These are phyloP conservation scores for Boechera retrofracta DNA, from an alignment of 345 rosid genomes.

Conservation along the genomic window DNA sequence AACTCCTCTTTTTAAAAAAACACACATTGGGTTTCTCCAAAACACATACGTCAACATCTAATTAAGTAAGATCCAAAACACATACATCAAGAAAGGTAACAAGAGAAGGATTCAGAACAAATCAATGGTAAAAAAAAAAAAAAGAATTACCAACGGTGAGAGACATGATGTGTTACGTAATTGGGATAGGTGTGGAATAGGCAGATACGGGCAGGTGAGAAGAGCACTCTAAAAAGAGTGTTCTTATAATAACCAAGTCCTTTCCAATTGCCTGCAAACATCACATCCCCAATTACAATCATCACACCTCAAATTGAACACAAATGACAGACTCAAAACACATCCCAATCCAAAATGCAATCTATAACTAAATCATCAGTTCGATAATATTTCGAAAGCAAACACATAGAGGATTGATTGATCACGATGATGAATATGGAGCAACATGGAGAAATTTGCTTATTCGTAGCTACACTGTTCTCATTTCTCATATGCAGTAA, in stretches of 20 bases:
- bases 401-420: not conserved
- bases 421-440: not conserved
- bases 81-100: slow-evolving; percentile 2
- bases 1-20: slow-evolving; percentile 67
- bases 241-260: slow-evolving; percentile 36
- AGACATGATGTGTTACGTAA: slow-evolving; percentile 46
- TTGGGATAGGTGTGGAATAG: slow-evolving; percentile 5
- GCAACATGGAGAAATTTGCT: too few relatives aligned
- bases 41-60: slow-evolving; percentile 41
- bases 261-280: slow-evolving; percentile 35
- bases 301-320: not conserved
- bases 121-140: slow-evolving; percentile 2
- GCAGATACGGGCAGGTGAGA: slow-evolving; percentile 46
- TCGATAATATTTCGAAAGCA: not conserved
- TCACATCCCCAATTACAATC: not conserved
- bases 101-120: not conserved
- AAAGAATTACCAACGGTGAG: slow-evolving; percentile 23
- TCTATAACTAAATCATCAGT: not conserved
- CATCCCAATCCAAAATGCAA: not conserved
- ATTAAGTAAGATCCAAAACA: not conserved
- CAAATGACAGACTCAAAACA: not conserved
- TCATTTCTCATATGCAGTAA: too few relatives aligned
- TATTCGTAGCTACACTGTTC: too few relatives aligned
- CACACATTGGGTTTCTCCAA: slow-evolving; percentile 52
- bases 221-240: slow-evolving; percentile 37